Base-by-base conservation (phyloP, 2,329 filamentous ascomycete genomes). In the Nigrospora oryzae region DNA sequence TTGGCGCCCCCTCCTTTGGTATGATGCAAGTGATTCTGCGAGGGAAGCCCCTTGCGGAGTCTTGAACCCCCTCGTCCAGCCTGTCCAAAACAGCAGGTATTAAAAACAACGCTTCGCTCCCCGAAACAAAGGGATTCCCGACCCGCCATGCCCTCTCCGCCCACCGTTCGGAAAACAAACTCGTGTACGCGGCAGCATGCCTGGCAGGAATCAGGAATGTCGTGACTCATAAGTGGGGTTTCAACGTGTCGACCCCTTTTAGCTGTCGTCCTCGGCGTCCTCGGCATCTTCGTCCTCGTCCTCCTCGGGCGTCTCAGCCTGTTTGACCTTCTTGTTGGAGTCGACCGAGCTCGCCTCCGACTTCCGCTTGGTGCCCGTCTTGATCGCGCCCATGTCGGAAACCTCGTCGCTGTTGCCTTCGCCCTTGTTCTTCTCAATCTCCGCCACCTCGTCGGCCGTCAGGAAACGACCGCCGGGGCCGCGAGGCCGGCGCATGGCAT, bases 381-480 rank as follows among this genome's bases (percentile, higher is more conserved):
- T 64, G 37, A 51, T 47, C 10, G 59, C 52, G 5, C 53, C 50
- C 30, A 56, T 42, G 44, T 67, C 59, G 36, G 50, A 47, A 19
- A 52, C 50, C 45, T 57, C 61, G n/a, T 64, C 56, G 5, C 62
- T 62, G 44, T 67, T 60, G 37, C 64, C 65, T 10, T 62, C 66
- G 42, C 66, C 69, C 56, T 77, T 78, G 40, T 74, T 76, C 55
- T 81, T 79, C 59, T 95, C 90, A 72, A 95, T 89, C 42, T 86
- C 84, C 6, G 89, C 89, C 4, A 96, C 90, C 63, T 98, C 93
- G 46, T 97, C 93, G 1, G 93, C 91, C 0, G 93, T 98, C 63
- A 98, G 70, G 74, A 98, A 98, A 19, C 93, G 84, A 17, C 93
- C 93, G 43, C 93, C 93, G 1, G 93, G 93, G 14, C 93, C 93